Percentiles rank a stretch among this genome's conserved stretches.
These are phyloP conservation scores for Metarhizium humberi DNA, from an alignment of 2,329 filamentous ascomycete species.

Conservation along the genomic window DNA sequence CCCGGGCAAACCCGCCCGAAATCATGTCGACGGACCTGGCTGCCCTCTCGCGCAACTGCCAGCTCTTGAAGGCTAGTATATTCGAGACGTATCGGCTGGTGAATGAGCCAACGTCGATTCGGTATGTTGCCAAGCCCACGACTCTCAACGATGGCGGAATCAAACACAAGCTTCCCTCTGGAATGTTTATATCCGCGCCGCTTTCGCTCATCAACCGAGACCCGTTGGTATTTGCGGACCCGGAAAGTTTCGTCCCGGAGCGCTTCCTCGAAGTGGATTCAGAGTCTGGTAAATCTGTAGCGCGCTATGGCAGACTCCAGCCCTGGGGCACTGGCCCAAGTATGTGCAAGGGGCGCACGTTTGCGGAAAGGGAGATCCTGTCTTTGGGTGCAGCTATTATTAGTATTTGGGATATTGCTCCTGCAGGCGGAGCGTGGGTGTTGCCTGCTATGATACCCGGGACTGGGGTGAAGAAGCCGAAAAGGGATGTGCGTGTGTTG, in stretches of 20 bases:
- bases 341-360: constrained; percentile 16
- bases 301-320: constrained; percentile 13
- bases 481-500: too few species aligned
- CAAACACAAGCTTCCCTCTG: too few species aligned
- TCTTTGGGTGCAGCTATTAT: neutral
- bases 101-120: constrained; percentile 12
- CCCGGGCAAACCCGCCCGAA: too few species aligned
- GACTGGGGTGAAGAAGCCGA: too few species aligned
- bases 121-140: constrained; percentile 9
- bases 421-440: too few species aligned
- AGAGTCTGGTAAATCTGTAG: neutral
- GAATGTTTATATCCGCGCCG: too few species aligned
- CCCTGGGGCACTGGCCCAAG: constrained; percentile 13
- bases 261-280: too few species aligned
- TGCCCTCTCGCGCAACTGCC: constrained; percentile 4
- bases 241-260: too few species aligned
- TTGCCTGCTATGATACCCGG: too few species aligned
- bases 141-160: constrained; percentile 3
- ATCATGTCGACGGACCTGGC: constrained; percentile 9
- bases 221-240: too few species aligned
- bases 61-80: constrained; percentile 13
- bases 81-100: constrained; percentile 14
- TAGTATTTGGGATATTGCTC: neutral
- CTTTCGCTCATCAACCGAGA: too few species aligned
- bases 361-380: constrained; percentile 16